These are phyloP conservation scores for Panaeolus cyanescens DNA, from an alignment of 768 basidiomycete genomes.

Conservation along the genomic window DNA sequence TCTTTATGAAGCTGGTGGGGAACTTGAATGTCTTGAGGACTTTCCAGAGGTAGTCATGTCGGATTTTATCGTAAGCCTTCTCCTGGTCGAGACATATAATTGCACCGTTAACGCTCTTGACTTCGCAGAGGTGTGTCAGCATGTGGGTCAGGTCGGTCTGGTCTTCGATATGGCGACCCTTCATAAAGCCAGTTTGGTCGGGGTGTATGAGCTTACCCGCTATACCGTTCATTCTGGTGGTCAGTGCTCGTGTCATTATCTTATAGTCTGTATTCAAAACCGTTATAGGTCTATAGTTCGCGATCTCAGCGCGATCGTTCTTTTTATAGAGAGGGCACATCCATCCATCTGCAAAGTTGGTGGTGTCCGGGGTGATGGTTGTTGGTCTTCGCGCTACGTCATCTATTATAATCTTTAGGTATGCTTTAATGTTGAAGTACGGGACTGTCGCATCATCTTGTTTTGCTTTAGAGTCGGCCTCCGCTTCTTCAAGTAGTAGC, in stretches of 20 bases:
- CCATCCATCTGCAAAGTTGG: conserved; percentile 31
- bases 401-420: conserved; percentile 17
- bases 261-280: conserved; percentile 35
- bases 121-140: conserved; percentile 24
- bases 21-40: conserved; percentile 19
- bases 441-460: not conserved
- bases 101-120: conserved; percentile 18
- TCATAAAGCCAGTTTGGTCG: conserved; percentile 39
- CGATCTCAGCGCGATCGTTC: conserved; percentile 27
- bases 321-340: conserved; percentile 47
- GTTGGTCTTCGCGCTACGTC: conserved; percentile 30
- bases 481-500: not conserved
- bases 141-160: conserved; percentile 26
- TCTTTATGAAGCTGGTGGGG: conserved; percentile 26
- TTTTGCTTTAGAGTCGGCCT: not conserved
- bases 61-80: conserved; percentile 39
- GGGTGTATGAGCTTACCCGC: conserved; percentile 24
- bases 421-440: conserved; percentile 12
- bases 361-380: conserved; percentile 13
- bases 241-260: conserved; percentile 24
- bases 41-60: conserved; percentile 30
- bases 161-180: conserved; percentile 27
- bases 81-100: conserved; percentile 38
- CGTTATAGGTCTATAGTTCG: conserved; percentile 37
- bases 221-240: conserved; percentile 14